phyloP scores from a whole-genome alignment of 163 green algal genomes.

The Volvox carteri region DNA sequence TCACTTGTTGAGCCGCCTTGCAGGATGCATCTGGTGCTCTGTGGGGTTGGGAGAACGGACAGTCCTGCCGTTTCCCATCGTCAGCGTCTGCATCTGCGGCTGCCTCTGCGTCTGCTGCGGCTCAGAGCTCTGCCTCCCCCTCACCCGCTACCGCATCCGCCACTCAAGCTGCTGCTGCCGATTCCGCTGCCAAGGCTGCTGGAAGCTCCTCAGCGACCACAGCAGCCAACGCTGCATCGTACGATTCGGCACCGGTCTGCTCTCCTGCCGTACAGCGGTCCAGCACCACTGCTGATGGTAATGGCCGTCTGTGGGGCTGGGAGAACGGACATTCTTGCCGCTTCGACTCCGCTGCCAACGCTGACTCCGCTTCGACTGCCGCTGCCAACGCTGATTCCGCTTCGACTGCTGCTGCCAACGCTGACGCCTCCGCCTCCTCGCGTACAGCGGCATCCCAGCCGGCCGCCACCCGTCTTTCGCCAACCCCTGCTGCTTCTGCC shows the following conservation, averaged over 20 bases:
- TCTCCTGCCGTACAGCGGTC: neutral
- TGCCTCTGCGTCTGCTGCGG: neutral
- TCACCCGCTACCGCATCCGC: no score
- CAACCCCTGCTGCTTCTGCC: neutral
- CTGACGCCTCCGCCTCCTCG: neutral
- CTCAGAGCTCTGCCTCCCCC: no score
- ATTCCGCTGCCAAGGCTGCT: neutral
- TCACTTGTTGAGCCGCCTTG: no score
- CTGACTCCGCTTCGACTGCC: no score
- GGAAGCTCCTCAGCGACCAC: neutral
- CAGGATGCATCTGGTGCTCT: conserved; percentile 12
- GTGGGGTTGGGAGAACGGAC: neutral
- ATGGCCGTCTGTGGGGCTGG: conserved; percentile 17
- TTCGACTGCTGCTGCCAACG: no score
- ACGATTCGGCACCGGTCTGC: neutral
- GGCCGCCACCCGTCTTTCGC: neutral
- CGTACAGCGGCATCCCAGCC: neutral
- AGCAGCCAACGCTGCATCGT: neutral
- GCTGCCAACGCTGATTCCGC: no score
- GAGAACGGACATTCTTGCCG: neutral
- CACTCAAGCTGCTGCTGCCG: neutral
- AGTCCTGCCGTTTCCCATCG: neutral
- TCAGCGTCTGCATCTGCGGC: neutral
- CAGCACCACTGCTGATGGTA: neutral
- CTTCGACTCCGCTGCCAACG: neutral